A percentile compares a stretch with the other conserved stretches of the same genome.
These are phyloP conservation scores for Musa acuminata DNA, from an alignment of 176 grass and related monocot species.

Conservation along the genomic window DNA sequence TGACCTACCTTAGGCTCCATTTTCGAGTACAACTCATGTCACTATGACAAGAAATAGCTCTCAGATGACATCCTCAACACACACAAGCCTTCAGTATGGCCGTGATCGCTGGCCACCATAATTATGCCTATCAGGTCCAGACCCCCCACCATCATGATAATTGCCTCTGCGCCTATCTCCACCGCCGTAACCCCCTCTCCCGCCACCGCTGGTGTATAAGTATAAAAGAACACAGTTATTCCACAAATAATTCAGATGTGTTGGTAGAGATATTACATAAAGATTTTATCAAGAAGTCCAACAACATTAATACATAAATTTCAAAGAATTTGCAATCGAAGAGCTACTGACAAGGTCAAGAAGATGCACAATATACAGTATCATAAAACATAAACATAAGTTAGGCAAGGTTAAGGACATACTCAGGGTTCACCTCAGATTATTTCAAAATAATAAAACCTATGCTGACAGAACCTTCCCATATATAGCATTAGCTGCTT, in stretches of 20 bases:
- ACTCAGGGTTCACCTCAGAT: no score
- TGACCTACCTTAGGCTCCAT: conserved; percentile 71
- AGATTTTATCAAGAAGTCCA: not conserved
- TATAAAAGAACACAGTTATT: not conserved
- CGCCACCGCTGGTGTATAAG: conserved; percentile 27
- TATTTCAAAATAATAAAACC: no score
- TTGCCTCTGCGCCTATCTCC: conserved; percentile 73
- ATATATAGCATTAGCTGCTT: not conserved
- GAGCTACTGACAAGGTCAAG: no score
- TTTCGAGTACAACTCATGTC: conserved; percentile 62
- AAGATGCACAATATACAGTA: no score
- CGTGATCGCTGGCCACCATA: conserved; percentile 72
- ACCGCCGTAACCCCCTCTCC: conserved; percentile 70
- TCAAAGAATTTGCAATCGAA: no score
- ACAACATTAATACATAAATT: not conserved
- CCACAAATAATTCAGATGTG: not conserved
- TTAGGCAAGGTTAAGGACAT: no score
- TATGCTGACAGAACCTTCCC: no score
- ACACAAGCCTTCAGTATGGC: conserved; percentile 74
- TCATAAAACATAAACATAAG: no score
- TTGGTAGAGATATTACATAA: not conserved
- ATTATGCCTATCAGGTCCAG: conserved; percentile 78
- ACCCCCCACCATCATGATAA: conserved; percentile 69
- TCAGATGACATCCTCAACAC: conserved; percentile 71
- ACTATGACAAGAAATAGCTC: conserved; percentile 75